Evolutionary conservation across 495 filamentous ascomycete genomes (phyloP).

Genomic region (Corynascus novoguineensis): DNA sequence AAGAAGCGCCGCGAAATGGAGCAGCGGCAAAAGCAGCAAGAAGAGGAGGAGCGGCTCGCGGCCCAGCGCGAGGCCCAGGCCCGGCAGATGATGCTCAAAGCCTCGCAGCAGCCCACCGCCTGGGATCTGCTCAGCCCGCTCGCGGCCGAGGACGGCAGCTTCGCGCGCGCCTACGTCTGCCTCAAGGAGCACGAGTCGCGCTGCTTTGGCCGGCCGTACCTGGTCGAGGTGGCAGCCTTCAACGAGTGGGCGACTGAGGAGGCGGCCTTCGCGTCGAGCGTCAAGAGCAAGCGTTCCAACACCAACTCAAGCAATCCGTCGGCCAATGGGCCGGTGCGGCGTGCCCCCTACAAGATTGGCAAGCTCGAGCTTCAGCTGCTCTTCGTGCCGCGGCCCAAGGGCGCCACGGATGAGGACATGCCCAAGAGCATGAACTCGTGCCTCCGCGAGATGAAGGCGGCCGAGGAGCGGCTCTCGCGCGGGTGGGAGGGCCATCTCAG

Average conservation of each 20-base stretch:
- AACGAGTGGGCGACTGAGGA: conserved; percentile 98
- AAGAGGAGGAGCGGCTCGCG: conserved; percentile 62
- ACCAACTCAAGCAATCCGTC: conserved; percentile 31
- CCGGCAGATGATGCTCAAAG: conserved; percentile 44
- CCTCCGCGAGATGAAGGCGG: conserved; percentile 85
- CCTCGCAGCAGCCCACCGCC: conserved; percentile 48
- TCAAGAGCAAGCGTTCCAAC: conserved; percentile 81
- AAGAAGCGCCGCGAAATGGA: conserved; percentile 94
- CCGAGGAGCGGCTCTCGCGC: conserved; percentile 64
- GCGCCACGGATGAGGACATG: conserved; percentile 89
- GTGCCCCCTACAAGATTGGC: conserved; percentile 88
- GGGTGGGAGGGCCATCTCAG: conserved; percentile 84
- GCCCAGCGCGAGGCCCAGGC: conserved; percentile 61
- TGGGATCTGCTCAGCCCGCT: conserved; percentile 86
- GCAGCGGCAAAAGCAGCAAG: conserved; percentile 65
- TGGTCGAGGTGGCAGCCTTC: conserved; percentile 84
- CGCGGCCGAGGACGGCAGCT: conserved; percentile 85
- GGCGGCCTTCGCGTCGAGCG: conserved; percentile 57
- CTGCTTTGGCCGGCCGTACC: conserved; percentile 80
- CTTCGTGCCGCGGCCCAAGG: conserved; percentile 88
- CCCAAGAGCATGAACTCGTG: conserved; percentile 97
- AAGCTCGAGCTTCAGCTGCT: conserved; percentile 89
- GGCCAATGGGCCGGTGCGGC: conserved; percentile 31
- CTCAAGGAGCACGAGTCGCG: conserved; percentile 84
- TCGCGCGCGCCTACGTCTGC: conserved; percentile 85